Evolutionary conservation across 345 rosid species (phyloP), one percentile per base, ranked within the genome.

Genomic region (Linum lewisii): DNA sequence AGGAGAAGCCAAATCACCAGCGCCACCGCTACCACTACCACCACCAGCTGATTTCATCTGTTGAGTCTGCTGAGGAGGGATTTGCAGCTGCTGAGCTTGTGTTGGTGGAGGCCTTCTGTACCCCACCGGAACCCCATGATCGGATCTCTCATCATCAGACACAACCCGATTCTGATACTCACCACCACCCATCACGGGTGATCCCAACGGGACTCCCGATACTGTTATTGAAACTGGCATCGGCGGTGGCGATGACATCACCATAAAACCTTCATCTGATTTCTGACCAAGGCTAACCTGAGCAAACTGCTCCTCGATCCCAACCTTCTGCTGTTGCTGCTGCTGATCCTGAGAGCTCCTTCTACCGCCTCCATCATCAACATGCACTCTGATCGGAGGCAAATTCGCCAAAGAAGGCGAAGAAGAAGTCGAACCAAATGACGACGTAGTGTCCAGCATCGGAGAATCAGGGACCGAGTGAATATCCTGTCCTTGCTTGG

Each of bases 81-180:
- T 72, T 68, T 79, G 84, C 53, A 78, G 67, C 75, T n/a, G n/a
- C n/a, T 75, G 77, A 52, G 22, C 1, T 21, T 52, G 56, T 23
- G 82, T 68, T 1, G 76, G 73, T 3, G 83, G 80, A 24, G 63
- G 59, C 69, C 82, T 92, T 67, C 79, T 73, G 71, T 76, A 77
- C 51, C 81, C 88, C 61, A 77, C 74, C 0, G 79, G 80, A 42
- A 78, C 74, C 8, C 89, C 85, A 23, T 79, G 95, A 60, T 88
- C 97, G 21, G 97, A 89, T 84, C 94, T 86, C 81, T 93, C 97
- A 60, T 93, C 99, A 63, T 92, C 99, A 0, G n/a, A n/a, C n/a
- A n/a, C n/a, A n/a, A n/a, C n/a, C n/a, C n/a, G n/a, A n/a, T n/a
- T n/a, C n/a, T n/a, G n/a, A n/a, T n/a, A n/a, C n/a, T n/a, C n/a